phyloP scores from a whole-genome alignment of 148 eudicot genomes.

The Drosera capensis region DNA sequence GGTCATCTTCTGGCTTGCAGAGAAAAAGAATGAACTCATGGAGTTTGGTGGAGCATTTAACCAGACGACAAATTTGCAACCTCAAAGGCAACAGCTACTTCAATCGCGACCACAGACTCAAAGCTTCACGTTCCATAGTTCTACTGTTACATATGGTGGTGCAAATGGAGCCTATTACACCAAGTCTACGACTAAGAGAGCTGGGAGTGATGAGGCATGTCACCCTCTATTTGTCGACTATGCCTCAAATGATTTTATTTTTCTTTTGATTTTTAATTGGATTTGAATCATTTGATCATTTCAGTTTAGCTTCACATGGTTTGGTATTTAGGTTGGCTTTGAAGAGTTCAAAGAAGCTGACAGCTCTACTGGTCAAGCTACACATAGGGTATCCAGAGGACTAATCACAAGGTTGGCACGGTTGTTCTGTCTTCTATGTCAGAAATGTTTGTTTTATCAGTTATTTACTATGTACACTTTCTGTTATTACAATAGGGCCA shows the following conservation, averaged over 20 bases:
- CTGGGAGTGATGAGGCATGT: constrained; percentile 88
- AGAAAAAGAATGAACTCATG: constrained; percentile 30
- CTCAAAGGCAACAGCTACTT: too few relatives aligned
- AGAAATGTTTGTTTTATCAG: background rate
- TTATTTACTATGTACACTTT: background rate
- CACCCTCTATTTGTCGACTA: background rate
- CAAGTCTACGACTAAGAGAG: constrained; percentile 48
- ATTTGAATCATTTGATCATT: background rate
- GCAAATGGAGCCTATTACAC: constrained; percentile 69
- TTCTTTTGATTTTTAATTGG: too few relatives aligned
- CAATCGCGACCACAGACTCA: constrained; percentile 49
- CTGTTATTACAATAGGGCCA: constrained; percentile 43
- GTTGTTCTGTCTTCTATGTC: background rate
- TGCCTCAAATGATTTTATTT: too few relatives aligned
- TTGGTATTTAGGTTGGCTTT: constrained; percentile 42
- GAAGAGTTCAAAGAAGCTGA: constrained; percentile 91
- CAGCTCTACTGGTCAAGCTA: constrained; percentile 58
- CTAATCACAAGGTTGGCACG: constrained; percentile 59
- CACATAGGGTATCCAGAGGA: constrained; percentile 71
- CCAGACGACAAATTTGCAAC: constrained; percentile 17
- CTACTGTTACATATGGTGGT: constrained; percentile 82
- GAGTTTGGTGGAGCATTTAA: constrained; percentile 24
- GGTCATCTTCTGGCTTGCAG: constrained; percentile 19
- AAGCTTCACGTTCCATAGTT: constrained; percentile 72
- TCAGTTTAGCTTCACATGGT: background rate